phyloP scores from a whole-genome alignment of 1,284 basidiomycete genomes.

The Heliocybe sulcata region DNA sequence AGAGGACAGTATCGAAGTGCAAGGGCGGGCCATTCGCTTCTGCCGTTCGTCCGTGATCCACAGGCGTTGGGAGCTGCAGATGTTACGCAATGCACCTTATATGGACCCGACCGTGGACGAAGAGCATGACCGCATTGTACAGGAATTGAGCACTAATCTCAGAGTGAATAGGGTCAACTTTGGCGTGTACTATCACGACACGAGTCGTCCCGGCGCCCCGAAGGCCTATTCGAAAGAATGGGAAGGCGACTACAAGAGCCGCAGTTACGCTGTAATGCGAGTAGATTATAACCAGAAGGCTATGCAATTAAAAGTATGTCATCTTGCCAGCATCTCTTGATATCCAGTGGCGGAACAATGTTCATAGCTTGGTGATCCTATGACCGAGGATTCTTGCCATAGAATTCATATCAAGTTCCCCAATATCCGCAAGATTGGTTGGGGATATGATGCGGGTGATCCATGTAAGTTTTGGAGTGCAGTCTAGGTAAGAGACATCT shows the following conservation, averaged over 20 bases:
- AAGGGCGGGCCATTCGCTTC: background rate
- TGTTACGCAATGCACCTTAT: conserved; percentile 44
- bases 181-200: conserved; percentile 41
- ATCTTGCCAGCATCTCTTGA: conserved; percentile 1
- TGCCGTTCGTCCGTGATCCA: background rate
- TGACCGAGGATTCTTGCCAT: conserved; percentile 39
- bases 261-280: conserved; percentile 44
- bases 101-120: conserved; percentile 53
- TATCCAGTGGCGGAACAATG: too few relatives aligned
- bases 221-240: conserved; percentile 58
- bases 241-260: conserved; percentile 37
- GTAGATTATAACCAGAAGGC: conserved; percentile 49
- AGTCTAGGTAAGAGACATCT: conserved; percentile 2
- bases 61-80: background rate
- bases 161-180: conserved; percentile 56
- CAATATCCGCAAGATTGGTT: conserved; percentile 51
- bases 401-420: conserved; percentile 48
- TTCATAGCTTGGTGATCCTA: conserved; percentile 50
- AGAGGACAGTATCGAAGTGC: background rate
- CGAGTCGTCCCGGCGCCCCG: conserved; percentile 30
- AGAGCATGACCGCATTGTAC: conserved; percentile 37
- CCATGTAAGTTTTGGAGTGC: conserved; percentile 21
- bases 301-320: conserved; percentile 46
- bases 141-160: conserved; percentile 35
- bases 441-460: conserved; percentile 43